Conservation (phyloP, 805 yeast species). For the Cyberlindnera mycetangii region DNA sequence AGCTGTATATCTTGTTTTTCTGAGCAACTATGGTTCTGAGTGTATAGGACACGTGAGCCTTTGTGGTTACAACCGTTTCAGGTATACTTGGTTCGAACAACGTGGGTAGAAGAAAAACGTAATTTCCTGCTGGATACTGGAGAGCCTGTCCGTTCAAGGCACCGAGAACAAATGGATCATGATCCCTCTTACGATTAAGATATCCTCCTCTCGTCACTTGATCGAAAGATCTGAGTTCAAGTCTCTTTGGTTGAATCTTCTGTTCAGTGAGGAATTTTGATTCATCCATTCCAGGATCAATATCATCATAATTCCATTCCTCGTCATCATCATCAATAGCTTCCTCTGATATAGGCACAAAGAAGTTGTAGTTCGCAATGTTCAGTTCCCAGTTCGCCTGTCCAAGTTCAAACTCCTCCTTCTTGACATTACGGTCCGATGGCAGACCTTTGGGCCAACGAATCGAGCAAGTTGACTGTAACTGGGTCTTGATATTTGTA, state of each 20-base stretch:
- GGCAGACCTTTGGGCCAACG: slow-evolving; percentile 57
- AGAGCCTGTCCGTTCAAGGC: slow-evolving; percentile 14
- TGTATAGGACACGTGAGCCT: slow-evolving; percentile 45
- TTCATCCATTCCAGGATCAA: slow-evolving; percentile 6
- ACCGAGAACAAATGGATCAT: slow-evolving; percentile 20
- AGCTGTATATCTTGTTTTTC: slow-evolving; percentile 31
- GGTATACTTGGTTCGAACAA: slow-evolving; percentile 61
- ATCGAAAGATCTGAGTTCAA: slow-evolving; percentile 13
- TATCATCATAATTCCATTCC: slow-evolving; percentile 8
- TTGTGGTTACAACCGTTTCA: slow-evolving; percentile 52
- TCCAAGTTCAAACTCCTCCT: slow-evolving; percentile 50
- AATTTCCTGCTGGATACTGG: slow-evolving; percentile 57
- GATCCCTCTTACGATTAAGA: slow-evolving; percentile 4
- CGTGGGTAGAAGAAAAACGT: slow-evolving; percentile 63
- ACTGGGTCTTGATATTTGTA: slow-evolving; percentile 38
- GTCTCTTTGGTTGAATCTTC: slow-evolving; percentile 12
- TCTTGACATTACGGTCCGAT: slow-evolving; percentile 39
- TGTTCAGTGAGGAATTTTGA: slow-evolving; percentile 16
- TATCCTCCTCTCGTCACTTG: slow-evolving; percentile 22
- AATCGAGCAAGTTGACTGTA: slow-evolving; percentile 42
- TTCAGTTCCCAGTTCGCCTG: slow-evolving; percentile 44
- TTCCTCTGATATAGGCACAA: slow-evolving; percentile 28
- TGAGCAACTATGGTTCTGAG: slow-evolving; percentile 32
- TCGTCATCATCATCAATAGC: slow-evolving; percentile 22
- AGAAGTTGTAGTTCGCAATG: slow-evolving; percentile 43